Conservation (phyloP, 1,284 basidiomycete genomes). For the Coniferiporia sulphurascens region DNA sequence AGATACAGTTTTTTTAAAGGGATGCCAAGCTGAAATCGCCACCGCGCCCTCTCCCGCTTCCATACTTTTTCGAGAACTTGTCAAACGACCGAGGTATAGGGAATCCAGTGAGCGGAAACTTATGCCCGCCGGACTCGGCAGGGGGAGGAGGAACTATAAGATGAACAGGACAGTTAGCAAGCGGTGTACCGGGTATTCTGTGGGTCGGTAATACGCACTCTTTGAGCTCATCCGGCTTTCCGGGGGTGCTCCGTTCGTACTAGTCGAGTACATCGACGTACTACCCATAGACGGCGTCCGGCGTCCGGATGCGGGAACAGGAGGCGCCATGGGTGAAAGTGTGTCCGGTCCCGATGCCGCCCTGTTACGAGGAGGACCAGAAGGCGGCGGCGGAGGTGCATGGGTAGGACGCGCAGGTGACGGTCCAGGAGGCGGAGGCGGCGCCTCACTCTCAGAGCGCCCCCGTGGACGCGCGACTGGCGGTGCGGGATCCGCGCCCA, state of each 20-base stretch:
- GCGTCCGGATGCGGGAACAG: slow-evolving; percentile 24
- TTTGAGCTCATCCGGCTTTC: slow-evolving; percentile 33
- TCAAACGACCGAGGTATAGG: slow-evolving; percentile 69
- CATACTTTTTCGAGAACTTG: slow-evolving; percentile 46
- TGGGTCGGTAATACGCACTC: slow-evolving; percentile 37
- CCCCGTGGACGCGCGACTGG: slow-evolving; percentile 17
- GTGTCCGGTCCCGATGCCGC: slow-evolving; percentile 11
- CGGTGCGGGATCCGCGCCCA: slow-evolving; percentile 34
- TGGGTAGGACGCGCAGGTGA: slow-evolving; percentile 26
- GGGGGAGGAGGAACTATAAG: slow-evolving; percentile 69
- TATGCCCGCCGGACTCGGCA: slow-evolving; percentile 59
- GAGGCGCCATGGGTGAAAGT: slow-evolving; percentile 9
- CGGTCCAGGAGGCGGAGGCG: slow-evolving; percentile 32
- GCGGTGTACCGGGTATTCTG: not conserved
- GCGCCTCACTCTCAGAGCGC: slow-evolving; percentile 27
- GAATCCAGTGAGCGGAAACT: slow-evolving; percentile 67
- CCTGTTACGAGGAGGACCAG: slow-evolving; percentile 11
- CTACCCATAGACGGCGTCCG: slow-evolving; percentile 21
- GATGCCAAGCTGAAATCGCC: slow-evolving; percentile 60
- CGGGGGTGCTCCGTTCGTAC: slow-evolving; percentile 25
- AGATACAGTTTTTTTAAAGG: slow-evolving; percentile 29
- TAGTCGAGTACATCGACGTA: slow-evolving; percentile 9
- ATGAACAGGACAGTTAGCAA: slow-evolving; percentile 16
- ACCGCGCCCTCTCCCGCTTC: slow-evolving; percentile 58
- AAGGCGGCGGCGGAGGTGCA: slow-evolving; percentile 23